Base-by-base conservation (phyloP, 140 eudicot species). In the Oenanthe javanica region DNA sequence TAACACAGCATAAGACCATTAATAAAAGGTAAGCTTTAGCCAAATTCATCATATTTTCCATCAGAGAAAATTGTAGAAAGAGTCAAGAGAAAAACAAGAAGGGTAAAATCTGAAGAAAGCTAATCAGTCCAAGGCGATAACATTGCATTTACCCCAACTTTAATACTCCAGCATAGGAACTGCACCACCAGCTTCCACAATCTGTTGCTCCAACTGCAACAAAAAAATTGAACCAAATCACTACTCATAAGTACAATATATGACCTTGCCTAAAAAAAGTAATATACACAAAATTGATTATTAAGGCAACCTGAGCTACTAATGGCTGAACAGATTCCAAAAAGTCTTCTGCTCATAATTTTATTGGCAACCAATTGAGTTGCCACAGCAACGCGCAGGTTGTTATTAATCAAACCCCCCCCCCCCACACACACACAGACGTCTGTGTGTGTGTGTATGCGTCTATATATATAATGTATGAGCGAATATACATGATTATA, bases 131-230 rank as follows among this genome's bases (percentile, higher is more conserved):
- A 49, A 46, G 11, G 40, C 25, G 25, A 69, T 4, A 19, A 75
- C 46, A 21, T 46, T 77, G 9, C 10, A 27, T 2, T 8, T 57
- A 38, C 16, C 70, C 10, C 42, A 31, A 55, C 21, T 31, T 25
- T 23, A 80, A 75, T 84, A 89, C 83, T 83, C 89, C 79, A 87
- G 80, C 79, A 87, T 55, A 71, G 96, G 97, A 81, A 93, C 77
- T 18, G 85, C 79, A 80, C 98, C 98, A n/a, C 97, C 98, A 49
- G 93, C 93, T 77, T 86, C 89, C 87, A 89, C 43, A 82, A 93
- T 91, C 83, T 91, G 97, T 79, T 85, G 91, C 89, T 93, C 95
- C 89, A 93, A 80, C 98, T 93, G 85, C 87, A 84, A 21, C 14
- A 25, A 25, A 27, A 27, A 77, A 19, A 2, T 3, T 0, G 27